These are phyloP conservation scores for Colletotrichum sojae DNA, from an alignment of 2,329 filamentous ascomycete species.

Conservation along the genomic window DNA sequence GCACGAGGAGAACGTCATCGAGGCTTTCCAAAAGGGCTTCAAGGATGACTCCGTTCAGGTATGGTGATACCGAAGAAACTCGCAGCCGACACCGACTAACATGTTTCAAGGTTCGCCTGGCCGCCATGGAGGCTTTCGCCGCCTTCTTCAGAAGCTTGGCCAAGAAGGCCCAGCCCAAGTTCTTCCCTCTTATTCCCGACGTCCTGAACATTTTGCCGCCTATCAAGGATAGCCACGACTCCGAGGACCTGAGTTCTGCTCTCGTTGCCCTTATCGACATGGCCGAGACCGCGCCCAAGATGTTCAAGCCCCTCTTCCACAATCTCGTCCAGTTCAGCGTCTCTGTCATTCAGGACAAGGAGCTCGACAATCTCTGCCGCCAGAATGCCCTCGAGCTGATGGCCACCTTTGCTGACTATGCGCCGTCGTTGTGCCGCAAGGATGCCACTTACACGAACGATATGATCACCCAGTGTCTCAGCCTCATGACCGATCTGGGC, in stretches of 20 bases:
- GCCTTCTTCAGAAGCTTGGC: slow-evolving; percentile 93
- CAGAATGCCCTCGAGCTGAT: slow-evolving; percentile 98
- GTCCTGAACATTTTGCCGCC: slow-evolving; percentile 95
- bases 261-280: slow-evolving; percentile 93
- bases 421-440: slow-evolving; percentile 94
- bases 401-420: slow-evolving; percentile 97
- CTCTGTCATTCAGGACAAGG: slow-evolving; percentile 95
- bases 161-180: slow-evolving; percentile 91
- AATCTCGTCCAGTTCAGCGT: slow-evolving; percentile 94
- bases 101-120: slow-evolving; percentile 79
- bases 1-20: slow-evolving; percentile 90
- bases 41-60: slow-evolving; percentile 88
- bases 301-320: slow-evolving; percentile 97
- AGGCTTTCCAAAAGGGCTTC: slow-evolving; percentile 92
- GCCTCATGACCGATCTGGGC: slow-evolving; percentile 97
- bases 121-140: slow-evolving; percentile 96
- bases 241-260: slow-evolving; percentile 90
- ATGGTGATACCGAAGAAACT: slow-evolving; percentile 42
- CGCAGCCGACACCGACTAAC: slow-evolving; percentile 2
- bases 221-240: slow-evolving; percentile 91
- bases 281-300: slow-evolving; percentile 93
- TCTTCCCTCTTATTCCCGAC: slow-evolving; percentile 88
- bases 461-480: slow-evolving; percentile 99
- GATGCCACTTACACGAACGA: slow-evolving; percentile 92
- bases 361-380: slow-evolving; percentile 88